Base-by-base conservation (phyloP, 106 monocot species). In the Dactylorhiza incarnata region DNA sequence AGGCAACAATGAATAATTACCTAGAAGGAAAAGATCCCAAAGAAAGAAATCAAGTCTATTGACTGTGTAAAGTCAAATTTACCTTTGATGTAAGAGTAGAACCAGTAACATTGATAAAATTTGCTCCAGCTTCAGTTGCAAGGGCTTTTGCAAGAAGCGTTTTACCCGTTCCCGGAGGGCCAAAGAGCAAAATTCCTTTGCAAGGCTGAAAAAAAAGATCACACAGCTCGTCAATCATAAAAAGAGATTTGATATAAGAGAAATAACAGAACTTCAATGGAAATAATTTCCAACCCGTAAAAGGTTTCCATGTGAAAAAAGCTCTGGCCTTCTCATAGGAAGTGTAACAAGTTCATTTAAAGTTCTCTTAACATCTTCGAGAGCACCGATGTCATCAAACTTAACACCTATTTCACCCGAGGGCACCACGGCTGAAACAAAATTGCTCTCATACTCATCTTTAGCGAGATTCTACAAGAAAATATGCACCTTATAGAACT, bases 131-230 rank as follows among this genome's bases (percentile, higher is more conserved):
- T 92, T 99, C 99, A 49, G 99, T 99, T 71, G 99, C 99, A 83
- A 99, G 99, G 47, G 99, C 99, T 80, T 99, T 99, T 74, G 99
- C 99, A 80, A 99, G 89, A 80, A 99, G 99, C 58, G 99, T 99
- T 88, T 99, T 99, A 9, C 99, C 99, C 12, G 99, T 99, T 45
- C 99, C 99, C 9, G 99, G 99, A 23, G 99, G 99, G 3, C 99
- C 99, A 90, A 99, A 99, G 51, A 99, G 86, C 86, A 99, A 81
- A 82, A 99, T 86, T 45, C 99, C 99, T 90, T 94, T 99, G 89
- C 99, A 99, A 79, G 94, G 99, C 99, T 99, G 87, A 72, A 22
- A 85, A 85, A 50, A 13, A 70, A 44, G 12, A 48, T 22, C 37
- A 24, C 24, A 71, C 48, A 44, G 43, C 14, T 48, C 11, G 11